Evolutionary conservation across 2,329 filamentous ascomycete species (phyloP).

Genomic region (Fusarium nematophilum): DNA sequence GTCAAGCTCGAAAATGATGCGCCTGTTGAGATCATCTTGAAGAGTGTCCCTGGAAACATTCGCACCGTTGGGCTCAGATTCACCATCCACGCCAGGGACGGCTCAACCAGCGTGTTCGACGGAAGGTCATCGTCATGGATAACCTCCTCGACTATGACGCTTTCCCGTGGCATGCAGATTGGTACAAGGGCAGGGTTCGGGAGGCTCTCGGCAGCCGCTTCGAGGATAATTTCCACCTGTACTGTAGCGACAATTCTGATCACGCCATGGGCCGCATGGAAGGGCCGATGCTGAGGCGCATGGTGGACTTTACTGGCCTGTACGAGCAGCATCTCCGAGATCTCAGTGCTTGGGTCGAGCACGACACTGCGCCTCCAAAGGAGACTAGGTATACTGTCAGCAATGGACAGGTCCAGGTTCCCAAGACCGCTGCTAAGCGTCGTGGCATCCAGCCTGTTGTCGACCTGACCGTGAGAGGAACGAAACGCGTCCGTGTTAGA

Average conservation of each 20-base stretch:
- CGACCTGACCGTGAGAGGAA: slow-evolving; percentile 1
- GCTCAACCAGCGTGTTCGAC: slow-evolving; percentile 13
- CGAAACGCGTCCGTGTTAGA: not conserved
- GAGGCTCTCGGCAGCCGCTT: slow-evolving; percentile 15
- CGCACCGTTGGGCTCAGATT: not conserved
- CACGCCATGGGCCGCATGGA: slow-evolving; percentile 19
- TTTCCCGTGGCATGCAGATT: slow-evolving; percentile 40
- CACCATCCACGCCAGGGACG: not conserved
- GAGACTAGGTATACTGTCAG: slow-evolving; percentile 17
- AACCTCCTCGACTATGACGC: slow-evolving; percentile 38
- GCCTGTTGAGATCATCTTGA: not conserved
- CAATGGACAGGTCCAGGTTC: slow-evolving; percentile 22
- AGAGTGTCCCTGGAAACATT: not conserved
- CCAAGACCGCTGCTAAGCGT: slow-evolving; percentile 9
- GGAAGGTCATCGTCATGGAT: slow-evolving; percentile 38
- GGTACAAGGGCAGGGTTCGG: slow-evolving; percentile 32
- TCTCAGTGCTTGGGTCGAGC: slow-evolving; percentile 34
- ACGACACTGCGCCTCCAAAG: slow-evolving; percentile 8
- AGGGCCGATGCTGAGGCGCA: not conserved
- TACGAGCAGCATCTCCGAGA: slow-evolving; percentile 35
- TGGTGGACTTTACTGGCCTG: slow-evolving; percentile 27
- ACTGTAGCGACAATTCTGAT: slow-evolving; percentile 34
- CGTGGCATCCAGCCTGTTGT: slow-evolving; percentile 36
- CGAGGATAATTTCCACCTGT: slow-evolving; percentile 32
- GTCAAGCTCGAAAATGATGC: not conserved